Evolutionary conservation across 306 rosid species (phyloP), one percentile per base, ranked within the genome.

Genomic region (Malus sieversii): DNA sequence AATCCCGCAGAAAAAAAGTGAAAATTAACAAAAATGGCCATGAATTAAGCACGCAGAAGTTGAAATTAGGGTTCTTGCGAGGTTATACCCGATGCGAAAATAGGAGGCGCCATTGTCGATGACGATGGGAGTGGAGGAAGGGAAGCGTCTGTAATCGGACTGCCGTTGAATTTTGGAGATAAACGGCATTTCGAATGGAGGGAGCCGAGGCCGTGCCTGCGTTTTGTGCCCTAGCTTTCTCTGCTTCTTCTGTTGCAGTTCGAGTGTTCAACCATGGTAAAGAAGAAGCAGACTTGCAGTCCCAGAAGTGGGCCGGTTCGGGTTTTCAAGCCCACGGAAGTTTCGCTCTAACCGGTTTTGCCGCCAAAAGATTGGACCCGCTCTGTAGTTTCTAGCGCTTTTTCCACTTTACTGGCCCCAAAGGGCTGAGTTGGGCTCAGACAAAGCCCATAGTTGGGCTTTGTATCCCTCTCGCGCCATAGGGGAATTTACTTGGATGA

Each of bases 61-160:
- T 32, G 67, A 84, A 51, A 83, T 85, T 85, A 90, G 93, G 92
- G 90, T 81, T 88, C 22, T n/a, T 19, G 10, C 5, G 42, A 23
- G 53, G 42, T 38, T 27, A 25, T 84, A 92, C 96, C 97, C 97
- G 27, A 90, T 90, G 66, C 96, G 97, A 35, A 92, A 92, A 81
- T 90, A 86, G 66, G 96, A 92, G 15, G 96, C 93, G 81, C 97
- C 97, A 79, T 92, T 89, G 91, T 92, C 97, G 80, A 92, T 92
- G 38, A 89, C 97, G 66, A 92, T 81, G 22, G 97, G 97, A 63
- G 91, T 87, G 67, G 83, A n/a, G 25, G 93, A 58, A 30, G 84
- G 57, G 80, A 92, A 82, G 81, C 72, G 79, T 53, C 66, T 35
- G 91, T 86, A 92, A 76, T 88, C 97, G 3, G 89, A 73, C 74